phyloP scores from a whole-genome alignment of 495 filamentous ascomycete genomes.

The Evernia prunastri region DNA sequence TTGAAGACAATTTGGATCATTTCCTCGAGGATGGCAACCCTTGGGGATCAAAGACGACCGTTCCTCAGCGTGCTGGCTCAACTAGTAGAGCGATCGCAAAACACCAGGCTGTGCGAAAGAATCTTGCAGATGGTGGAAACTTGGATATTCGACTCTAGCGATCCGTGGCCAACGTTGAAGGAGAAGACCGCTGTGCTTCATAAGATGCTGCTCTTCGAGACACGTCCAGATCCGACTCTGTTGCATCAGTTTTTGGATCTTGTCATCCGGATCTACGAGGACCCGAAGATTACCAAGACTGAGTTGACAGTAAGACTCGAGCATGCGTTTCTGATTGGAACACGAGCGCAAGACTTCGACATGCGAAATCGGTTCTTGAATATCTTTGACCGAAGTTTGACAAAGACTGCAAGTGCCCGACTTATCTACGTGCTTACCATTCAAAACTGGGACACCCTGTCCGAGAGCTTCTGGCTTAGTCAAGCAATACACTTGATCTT shows the following conservation, averaged over 20 bases:
- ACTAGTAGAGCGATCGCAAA: slow-evolving; percentile 87
- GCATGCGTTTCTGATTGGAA: slow-evolving; percentile 94
- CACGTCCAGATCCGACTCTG: slow-evolving; percentile 70
- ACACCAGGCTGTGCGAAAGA: slow-evolving; percentile 76
- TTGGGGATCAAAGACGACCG: slow-evolving; percentile 86
- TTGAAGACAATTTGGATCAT: slow-evolving; percentile 91
- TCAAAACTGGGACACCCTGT: slow-evolving; percentile 97
- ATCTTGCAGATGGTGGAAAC: slow-evolving; percentile 88
- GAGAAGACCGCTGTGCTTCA: slow-evolving; percentile 95
- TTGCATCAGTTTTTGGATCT: slow-evolving; percentile 88
- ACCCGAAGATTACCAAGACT: slow-evolving; percentile 86
- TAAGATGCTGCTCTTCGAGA: slow-evolving; percentile 96
- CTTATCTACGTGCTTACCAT: slow-evolving; percentile 79
- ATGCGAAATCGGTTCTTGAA: slow-evolving; percentile 94
- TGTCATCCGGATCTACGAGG: slow-evolving; percentile 95
- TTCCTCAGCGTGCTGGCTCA: slow-evolving; percentile 92
- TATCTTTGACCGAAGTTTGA: slow-evolving; percentile 88
- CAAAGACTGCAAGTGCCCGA: slow-evolving; percentile 75
- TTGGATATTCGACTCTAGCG: slow-evolving; percentile 91
- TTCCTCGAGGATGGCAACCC: slow-evolving; percentile 80
- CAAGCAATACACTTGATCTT: slow-evolving; percentile 89
- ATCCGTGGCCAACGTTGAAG: slow-evolving; percentile 91
- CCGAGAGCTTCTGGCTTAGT: slow-evolving; percentile 91
- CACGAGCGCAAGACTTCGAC: slow-evolving; percentile 86
- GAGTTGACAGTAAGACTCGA: slow-evolving; percentile 95